A percentile compares a stretch with the other conserved stretches of the same genome.
Evolutionary conservation across 2,329 filamentous ascomycete genomes (phyloP).

Genomic region (Fusarium stilboides): DNA sequence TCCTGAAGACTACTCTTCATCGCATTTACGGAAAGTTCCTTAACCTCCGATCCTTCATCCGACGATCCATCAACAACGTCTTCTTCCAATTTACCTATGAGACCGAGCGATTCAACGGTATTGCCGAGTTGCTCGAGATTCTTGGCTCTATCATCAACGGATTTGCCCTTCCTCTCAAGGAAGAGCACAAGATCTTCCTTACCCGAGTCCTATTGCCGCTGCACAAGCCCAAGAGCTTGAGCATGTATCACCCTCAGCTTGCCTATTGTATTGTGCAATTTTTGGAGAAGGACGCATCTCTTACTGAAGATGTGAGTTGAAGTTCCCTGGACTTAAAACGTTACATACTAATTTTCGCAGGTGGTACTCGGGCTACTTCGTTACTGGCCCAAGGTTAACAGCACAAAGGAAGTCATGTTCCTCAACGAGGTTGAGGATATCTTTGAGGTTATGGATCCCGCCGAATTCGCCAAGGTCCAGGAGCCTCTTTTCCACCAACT

Average conservation of each 20-base stretch:
- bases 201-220: constrained; percentile 93
- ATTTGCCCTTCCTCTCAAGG: constrained; percentile 95
- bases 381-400: constrained; percentile 99
- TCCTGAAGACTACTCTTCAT: constrained; percentile 97
- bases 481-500: constrained; percentile 97
- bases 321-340: background rate
- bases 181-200: constrained; percentile 98
- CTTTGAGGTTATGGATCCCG: constrained; percentile 99
- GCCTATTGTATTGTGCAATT: constrained; percentile 99
- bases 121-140: constrained; percentile 96
- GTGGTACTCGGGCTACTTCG: constrained; percentile 94
- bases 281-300: constrained; percentile 94
- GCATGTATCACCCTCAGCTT: constrained; percentile 99
- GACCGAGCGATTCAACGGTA: constrained; percentile 98
- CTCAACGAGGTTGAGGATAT: constrained; percentile 99
- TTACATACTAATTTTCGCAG: constrained; percentile 59
- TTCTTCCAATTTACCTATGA: constrained; percentile 99
- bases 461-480: constrained; percentile 98
- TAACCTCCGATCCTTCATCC: constrained; percentile 96
- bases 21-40: constrained; percentile 99
- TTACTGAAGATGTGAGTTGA: constrained; percentile 88
- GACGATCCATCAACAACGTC: constrained; percentile 99
- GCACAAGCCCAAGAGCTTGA: constrained; percentile 98
- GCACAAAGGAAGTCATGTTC: constrained; percentile 99
- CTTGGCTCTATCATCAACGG: constrained; percentile 99